A percentile compares a stretch with the other conserved stretches of the same genome.
Evolutionary conservation across 2,329 filamentous ascomycete species (phyloP).

Genomic region (Colletotrichum incanum): DNA sequence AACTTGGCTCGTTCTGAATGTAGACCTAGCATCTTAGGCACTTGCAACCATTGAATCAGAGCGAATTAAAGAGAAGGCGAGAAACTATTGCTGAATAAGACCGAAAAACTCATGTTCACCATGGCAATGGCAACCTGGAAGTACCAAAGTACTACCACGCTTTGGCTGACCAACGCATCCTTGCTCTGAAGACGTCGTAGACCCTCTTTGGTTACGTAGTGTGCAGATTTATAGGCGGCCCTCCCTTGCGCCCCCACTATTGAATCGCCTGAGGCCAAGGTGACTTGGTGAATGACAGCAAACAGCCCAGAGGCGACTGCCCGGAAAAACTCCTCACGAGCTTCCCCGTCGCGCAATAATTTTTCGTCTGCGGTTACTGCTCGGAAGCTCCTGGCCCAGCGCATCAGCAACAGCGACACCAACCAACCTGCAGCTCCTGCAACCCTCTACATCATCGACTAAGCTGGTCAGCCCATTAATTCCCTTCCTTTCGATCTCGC

Average conservation of each 20-base stretch:
- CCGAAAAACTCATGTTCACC: background rate
- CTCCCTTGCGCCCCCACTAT: conserved; percentile 40
- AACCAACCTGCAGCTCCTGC: conserved; percentile 49
- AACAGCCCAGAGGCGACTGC: conserved; percentile 20
- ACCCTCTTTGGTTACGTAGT: conserved; percentile 42
- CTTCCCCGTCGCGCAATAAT: conserved; percentile 44
- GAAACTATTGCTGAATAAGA: background rate
- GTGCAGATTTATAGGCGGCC: conserved; percentile 25
- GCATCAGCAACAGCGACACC: conserved; percentile 34
- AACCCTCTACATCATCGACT: conserved; percentile 53
- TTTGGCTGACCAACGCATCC: conserved; percentile 38
- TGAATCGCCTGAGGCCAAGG: conserved; percentile 39
- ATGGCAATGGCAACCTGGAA: background rate
- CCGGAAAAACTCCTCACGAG: conserved; percentile 43
- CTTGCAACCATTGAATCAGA: background rate
- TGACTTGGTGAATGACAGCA: conserved; percentile 37
- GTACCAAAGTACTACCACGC: background rate
- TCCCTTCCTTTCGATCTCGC: conserved; percentile 22
- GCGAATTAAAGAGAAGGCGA: background rate
- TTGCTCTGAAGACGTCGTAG: conserved; percentile 20
- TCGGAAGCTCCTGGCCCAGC: conserved; percentile 37
- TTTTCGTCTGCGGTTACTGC: conserved; percentile 39
- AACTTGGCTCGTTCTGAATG: background rate
- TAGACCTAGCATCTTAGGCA: background rate
- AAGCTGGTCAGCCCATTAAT: conserved; percentile 38